Evolutionary conservation across 2,329 filamentous ascomycete species (phyloP), one percentile per base, ranked within the genome.

Genomic region (Diaporthe citri): DNA sequence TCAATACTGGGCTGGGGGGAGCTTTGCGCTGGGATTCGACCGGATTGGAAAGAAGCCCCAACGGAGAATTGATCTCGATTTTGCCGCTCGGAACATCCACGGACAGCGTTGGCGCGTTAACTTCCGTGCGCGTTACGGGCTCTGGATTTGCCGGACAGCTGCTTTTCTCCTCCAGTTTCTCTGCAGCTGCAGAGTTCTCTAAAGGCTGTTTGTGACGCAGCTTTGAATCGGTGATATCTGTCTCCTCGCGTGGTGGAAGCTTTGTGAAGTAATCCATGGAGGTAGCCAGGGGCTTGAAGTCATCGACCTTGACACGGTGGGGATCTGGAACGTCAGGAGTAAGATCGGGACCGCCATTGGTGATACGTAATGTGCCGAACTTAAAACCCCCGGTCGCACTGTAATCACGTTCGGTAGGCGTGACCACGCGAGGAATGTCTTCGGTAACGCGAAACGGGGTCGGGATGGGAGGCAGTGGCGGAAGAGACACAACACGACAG

Each of bases 291-390:
- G 52, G 17, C 15, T 51, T 28, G 13, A 31, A 41, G 8, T 39
- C 25, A 34, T 75, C 71, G 28, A n/a, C 13, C 31, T 62, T 52
- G 67, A 31, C 31, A 60, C 34, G 22, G 9, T 43, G 52, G 51
- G 12, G 12, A 4, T 31, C 75, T 55, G 56, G 64, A 59, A 67
- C 57, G 69, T 81, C 78, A 73, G 86, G 83, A 62, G 87, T 90
- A n/a, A 83, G 82, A 20, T 82, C 81, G 3, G 91, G 91, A 74
- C 87, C 89, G 20, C 90, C 91, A 80, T 93, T 93, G 31, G 86
- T 91, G 73, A 93, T 92, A 48, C 90, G 88, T 67, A 93, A 79
- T 2, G 90, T 90, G 2, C 91, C 91, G 71, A 91, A 87, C 79
- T 91, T 91, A 79, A 91, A 92, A 15, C 87, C 89, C 4, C 91